Base-by-base conservation (phyloP, 768 basidiomycete species). In the Podaxis pistillaris region DNA sequence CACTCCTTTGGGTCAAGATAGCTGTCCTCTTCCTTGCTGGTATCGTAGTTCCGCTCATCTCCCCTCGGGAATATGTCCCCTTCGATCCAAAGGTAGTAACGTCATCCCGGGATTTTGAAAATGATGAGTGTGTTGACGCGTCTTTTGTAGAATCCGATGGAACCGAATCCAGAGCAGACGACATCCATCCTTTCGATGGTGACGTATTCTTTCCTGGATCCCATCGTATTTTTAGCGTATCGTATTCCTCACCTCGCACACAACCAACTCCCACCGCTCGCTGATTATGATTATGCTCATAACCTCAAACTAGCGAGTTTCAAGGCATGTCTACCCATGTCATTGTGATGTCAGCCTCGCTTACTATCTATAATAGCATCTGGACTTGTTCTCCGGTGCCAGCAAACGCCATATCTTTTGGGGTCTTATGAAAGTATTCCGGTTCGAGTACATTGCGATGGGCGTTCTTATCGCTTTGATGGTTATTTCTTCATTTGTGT, bases 221-320 rank as follows among this genome's bases (percentile, higher is more conserved):
- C 80, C 1, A 71, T 82, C 57, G 73, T 88, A 22, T 78, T 77
- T 58, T 67, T 75, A 36, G 84, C 83, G 4, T 80, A 80, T 62
- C 73, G 76, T 15, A 65, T 80, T 28, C 71, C 79, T 2, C 82
- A 81, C 68, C 69, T 88, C 0, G 69, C 83, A 0, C 74, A 78
- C 49, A 85, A 88, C 55, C 73, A 86, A 59, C 73, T 89, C 33
- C 87, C 88, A 13, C 84, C 84, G 1, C 79, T 90, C 74, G 85
- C 86, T 2, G 88, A 90, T 63, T 84, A 84, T 60, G 89, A 90
- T 64, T 63, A 72, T 59, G 72, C 75, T 4, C 63, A 71, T 30
- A 62, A 70, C 58, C 63, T 78, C 24, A 74, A 68, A 47, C 66
- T 65, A 6, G 66, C 57, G 8, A 69, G 66, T 57, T 79, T 75